Base-by-base conservation (phyloP, 495 filamentous ascomycete genomes). In the Xylaria telfairii region DNA sequence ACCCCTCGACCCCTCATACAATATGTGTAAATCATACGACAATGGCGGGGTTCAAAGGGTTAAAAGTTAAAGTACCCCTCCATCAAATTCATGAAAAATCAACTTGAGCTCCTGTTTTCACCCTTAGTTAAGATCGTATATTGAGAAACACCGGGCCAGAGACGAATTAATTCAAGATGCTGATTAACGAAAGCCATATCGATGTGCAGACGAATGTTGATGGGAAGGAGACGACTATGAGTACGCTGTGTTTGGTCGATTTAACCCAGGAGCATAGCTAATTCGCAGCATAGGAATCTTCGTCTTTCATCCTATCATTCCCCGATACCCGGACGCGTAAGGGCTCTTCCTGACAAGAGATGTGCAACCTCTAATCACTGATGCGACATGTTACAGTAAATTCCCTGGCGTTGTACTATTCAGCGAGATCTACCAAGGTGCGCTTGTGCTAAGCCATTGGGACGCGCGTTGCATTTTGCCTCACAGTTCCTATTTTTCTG, bases 371-470 rank as follows among this genome's bases (percentile, higher is more conserved):
- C 51, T 12, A 63, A 37, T 32, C 56, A 69, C 74, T 75, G 64
- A 80, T 75, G 62, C 70, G 69, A 68, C 71, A 71, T 73, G 24
- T 61, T 60, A 63, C 68, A 88, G 86, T 59, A 89, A 91, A 60
- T 98, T 97, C 77, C 95, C 95, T 0, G 95, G 93, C 30, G 92
- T 98, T 1, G 92, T 93, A 8, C 83, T 97, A 51, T 98, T 97
- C 80, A 94, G 91, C 78, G 95, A 98, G 82, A 98, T 98, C 73
- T 98, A 98, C 76, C 95, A 98, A 90, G 94, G 94, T 94, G 73
- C 54, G 71, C 68, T 37, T 47, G 26, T 39, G 37, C 61, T 61
- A 49, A n/a, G 59, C n/a, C 17, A 26, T 24, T 41, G 9, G 1
- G 28, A 41, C 57, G 19, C 32, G 10, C 57, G 34, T 26, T 17